Base-by-base conservation (phyloP, 2,329 filamentous ascomycete genomes). In the Trichoderma semiorbis region DNA sequence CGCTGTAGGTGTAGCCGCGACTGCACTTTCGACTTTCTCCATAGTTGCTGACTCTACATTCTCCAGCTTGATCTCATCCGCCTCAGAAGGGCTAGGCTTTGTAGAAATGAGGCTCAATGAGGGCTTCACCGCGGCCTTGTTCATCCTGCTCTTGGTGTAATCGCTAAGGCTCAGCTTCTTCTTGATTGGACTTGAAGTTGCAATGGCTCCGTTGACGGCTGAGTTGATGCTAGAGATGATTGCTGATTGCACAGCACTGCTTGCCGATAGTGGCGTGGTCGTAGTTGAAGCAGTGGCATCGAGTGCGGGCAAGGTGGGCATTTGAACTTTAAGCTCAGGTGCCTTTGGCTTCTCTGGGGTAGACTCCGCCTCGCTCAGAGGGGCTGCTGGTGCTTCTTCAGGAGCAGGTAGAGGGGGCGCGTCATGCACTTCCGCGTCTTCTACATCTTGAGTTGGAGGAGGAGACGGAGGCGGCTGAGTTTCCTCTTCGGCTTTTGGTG, bases 121-220 rank as follows among this genome's bases (percentile, higher is more conserved):
- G 11, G 78, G 75, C 68, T 83, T 76, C 77, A 75, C 84, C 3
- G 85, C 84, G 3, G 84, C 85, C 77, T 89, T 90, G 76, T 86
- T 87, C 81, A 86, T 84, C 65, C 87, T 83, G 74, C 86, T 88
- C 78, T 88, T 89, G 10, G 84, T 87, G 76, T 92, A 92, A 76
- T 91, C 90, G 76, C 89, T 91, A 2, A 91, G 79, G 74, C 88
- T 91, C 47, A 92, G 81, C 79, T 91, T 91, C 83, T 92, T 91
- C 80, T 90, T 91, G 36, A 89, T 82, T 3, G 90, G 89, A 73
- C 88, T 91, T 3, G 88, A 87, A 26, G 85, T 83, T 11, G 83
- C 83, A 7, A 78, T 78, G 10, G 82, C 75, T 16, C 85, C 84
- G 70, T 86, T 88, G 39, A 83, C 76, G 0, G 80, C 75, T 0